phyloP scores from a whole-genome alignment of 805 yeast genomes.

The Wickerhamiella hasegawae region DNA sequence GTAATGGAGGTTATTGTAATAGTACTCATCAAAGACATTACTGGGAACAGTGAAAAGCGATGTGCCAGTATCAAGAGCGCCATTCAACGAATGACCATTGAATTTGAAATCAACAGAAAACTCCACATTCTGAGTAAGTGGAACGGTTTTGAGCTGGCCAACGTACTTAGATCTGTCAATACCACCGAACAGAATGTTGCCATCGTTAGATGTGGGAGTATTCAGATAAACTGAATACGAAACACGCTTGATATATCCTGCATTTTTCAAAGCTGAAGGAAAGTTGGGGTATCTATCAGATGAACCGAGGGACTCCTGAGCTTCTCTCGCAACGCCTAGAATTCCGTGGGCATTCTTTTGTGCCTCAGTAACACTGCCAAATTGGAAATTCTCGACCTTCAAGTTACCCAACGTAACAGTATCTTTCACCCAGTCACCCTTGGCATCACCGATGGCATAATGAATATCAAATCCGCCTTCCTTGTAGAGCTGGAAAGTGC shows the following conservation, averaged over 20 bases:
- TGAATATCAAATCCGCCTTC: conserved; percentile 2
- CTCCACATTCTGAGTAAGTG: conserved; percentile 6
- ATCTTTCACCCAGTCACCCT: conserved; percentile 52
- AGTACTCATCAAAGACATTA: background rate
- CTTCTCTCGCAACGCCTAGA: conserved; percentile 23
- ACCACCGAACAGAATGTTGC: conserved; percentile 33
- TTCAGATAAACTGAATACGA: conserved; percentile 26
- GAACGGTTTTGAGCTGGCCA: conserved; percentile 27
- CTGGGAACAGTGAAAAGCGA: conserved; percentile 31
- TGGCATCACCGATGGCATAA: conserved; percentile 21
- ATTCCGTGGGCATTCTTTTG: conserved; percentile 35
- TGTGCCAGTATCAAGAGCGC: conserved; percentile 36
- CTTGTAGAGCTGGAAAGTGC: conserved; percentile 8
- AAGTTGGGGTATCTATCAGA: background rate
- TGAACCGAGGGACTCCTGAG: conserved; percentile 14
- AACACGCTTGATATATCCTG: conserved; percentile 22
- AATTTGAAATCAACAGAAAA: background rate
- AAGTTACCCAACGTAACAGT: conserved; percentile 32
- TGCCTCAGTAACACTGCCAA: conserved; percentile 59
- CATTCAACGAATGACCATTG: conserved; percentile 4
- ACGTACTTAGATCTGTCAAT: conserved; percentile 31
- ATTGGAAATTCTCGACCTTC: conserved; percentile 24
- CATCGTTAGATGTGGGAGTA: conserved; percentile 12
- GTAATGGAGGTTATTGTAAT: too few relatives aligned
- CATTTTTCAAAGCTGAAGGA: conserved; percentile 13